These are phyloP conservation scores for Tuctoria greenei DNA, from an alignment of 176 grass and related monocot genomes.

Conservation along the genomic window DNA sequence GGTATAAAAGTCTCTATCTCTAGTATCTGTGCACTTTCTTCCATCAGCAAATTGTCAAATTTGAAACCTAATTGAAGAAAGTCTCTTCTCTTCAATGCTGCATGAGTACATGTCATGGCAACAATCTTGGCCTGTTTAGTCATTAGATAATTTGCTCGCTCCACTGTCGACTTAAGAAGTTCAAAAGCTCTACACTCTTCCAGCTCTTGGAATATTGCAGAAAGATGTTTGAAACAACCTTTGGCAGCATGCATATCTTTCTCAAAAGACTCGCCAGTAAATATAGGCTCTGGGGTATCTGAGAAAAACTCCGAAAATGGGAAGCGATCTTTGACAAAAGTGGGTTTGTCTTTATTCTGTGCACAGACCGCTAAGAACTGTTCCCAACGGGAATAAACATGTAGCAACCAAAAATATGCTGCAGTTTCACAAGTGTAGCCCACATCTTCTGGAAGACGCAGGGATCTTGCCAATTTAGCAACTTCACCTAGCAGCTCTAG, in stretches of 20 bases:
- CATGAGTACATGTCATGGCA: conserved; percentile 98
- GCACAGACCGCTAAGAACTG: conserved; percentile 75
- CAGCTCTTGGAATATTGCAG: conserved; percentile 90
- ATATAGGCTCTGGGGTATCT: conserved; percentile 65
- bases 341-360: conserved; percentile 69
- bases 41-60: conserved; percentile 98
- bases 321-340: conserved; percentile 76
- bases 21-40: conserved; percentile 99
- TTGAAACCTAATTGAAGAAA: conserved; percentile 97
- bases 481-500: conserved; percentile 88
- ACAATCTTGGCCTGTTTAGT: conserved; percentile 99
- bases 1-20: conserved; percentile 99
- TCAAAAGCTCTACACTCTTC: conserved; percentile 99
- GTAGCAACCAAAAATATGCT: conserved; percentile 94
- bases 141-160: conserved; percentile 97
- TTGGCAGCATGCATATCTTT: conserved; percentile 94
- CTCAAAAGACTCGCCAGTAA: conserved; percentile 83
- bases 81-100: conserved; percentile 88
- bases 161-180: conserved; percentile 88
- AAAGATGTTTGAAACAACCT: conserved; percentile 94
- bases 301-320: conserved; percentile 82
- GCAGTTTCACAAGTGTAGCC: conserved; percentile 95
- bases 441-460: conserved; percentile 82
- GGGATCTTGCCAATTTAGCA: conserved; percentile 76
- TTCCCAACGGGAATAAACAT: conserved; percentile 96